phyloP scores from a whole-genome alignment of 495 filamentous ascomycete species.

The Penicillium maclennaniae region DNA sequence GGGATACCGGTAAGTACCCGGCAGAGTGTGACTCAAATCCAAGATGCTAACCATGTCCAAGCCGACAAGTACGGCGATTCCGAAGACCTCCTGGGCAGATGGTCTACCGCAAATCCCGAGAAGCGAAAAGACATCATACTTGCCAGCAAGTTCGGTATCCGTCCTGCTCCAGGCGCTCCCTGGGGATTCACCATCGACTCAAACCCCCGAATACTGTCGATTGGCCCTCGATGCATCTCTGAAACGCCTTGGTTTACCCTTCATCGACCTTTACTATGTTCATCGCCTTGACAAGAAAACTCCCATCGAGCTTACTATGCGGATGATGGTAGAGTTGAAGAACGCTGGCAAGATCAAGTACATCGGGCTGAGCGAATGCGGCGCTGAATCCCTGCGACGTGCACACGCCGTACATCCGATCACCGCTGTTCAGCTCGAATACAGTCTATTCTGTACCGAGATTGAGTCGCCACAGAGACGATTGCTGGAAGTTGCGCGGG shows the following conservation, averaged over 20 bases:
- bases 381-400: constrained; percentile 54
- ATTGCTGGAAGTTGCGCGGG: constrained; percentile 53
- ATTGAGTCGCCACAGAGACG: constrained; percentile 50
- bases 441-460: constrained; percentile 54
- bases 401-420: constrained; percentile 59
- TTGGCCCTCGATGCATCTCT: constrained; percentile 49
- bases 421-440: constrained; percentile 63
- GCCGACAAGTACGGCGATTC: constrained; percentile 46
- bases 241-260: constrained; percentile 45
- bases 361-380: constrained; percentile 57
- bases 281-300: constrained; percentile 43
- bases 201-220: constrained; percentile 50
- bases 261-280: constrained; percentile 60
- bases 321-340: constrained; percentile 46
- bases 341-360: constrained; percentile 56
- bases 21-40: not conserved
- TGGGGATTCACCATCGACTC: constrained; percentile 32
- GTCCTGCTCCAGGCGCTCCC: constrained; percentile 8
- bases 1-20: constrained; percentile 47
- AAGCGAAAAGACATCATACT: constrained; percentile 58
- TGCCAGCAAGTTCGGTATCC: constrained; percentile 54
- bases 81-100: constrained; percentile 50
- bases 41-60: constrained; percentile 9
- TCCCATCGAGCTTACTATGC: constrained; percentile 63
- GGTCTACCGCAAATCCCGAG: constrained; percentile 49